Conservation (phyloP, 306 rosid genomes). For the Styphnolobium japonicum region DNA sequence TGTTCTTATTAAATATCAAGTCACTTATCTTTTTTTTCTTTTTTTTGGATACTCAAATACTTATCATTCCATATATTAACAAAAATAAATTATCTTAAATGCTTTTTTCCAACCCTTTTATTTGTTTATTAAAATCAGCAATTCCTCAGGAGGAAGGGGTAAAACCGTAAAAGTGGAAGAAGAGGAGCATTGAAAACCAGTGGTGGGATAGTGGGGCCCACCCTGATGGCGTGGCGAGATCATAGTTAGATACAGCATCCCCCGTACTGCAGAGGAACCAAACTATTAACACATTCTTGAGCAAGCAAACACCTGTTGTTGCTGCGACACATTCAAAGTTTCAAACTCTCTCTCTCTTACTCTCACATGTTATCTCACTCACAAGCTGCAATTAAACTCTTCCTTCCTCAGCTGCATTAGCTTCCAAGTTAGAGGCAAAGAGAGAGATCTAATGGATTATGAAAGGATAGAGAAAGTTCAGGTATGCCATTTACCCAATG, state of each 20-base stretch:
- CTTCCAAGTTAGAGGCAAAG: neutral
- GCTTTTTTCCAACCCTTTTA: no score
- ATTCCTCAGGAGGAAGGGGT: neutral
- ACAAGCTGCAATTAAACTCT: conserved; percentile 24
- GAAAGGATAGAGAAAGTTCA: conserved; percentile 87
- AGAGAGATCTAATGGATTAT: conserved; percentile 75
- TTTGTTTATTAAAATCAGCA: neutral
- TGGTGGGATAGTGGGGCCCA: conserved; percentile 20
- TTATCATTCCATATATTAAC: no score
- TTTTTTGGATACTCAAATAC: no score
- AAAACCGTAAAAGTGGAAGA: neutral
- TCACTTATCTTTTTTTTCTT: no score
- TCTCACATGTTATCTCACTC: neutral
- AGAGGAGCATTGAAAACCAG: neutral
- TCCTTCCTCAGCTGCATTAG: conserved; percentile 10
- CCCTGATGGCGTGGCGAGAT: conserved; percentile 31
- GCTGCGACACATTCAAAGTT: neutral
- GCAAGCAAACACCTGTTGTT: neutral
- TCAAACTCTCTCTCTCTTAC: conserved; percentile 16
- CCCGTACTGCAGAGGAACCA: conserved; percentile 27
- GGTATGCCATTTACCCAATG: conserved; percentile 45
- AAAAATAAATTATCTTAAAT: no score
- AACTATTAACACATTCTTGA: conserved; percentile 10
- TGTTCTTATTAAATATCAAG: no score
- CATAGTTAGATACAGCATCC: conserved; percentile 6